Percentiles rank a stretch among this genome's conserved stretches.
Evolutionary conservation across 164 flowering plant species (phyloP).

Genomic region (Sedum album): DNA sequence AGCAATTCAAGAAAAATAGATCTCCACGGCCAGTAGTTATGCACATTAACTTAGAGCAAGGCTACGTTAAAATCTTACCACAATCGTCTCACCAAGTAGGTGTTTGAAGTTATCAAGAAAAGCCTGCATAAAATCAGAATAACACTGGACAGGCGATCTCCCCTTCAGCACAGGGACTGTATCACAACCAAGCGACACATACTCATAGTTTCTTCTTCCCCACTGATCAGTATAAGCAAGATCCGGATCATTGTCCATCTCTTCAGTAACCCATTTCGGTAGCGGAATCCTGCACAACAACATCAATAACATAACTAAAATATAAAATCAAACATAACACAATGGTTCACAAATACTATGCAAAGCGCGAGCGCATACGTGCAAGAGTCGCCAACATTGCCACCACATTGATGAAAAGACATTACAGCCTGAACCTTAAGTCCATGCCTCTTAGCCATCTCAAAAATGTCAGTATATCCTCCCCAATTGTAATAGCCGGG

Average conservation of each 20-base stretch:
- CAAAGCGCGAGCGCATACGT: too few relatives aligned
- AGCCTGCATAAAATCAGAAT: slow-evolving; percentile 81
- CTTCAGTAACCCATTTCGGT: slow-evolving; percentile 86
- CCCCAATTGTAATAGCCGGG: slow-evolving; percentile 96
- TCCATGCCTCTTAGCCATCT: slow-evolving; percentile 80
- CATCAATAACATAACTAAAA: background rate
- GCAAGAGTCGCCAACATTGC: slow-evolving; percentile 95
- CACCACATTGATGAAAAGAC: slow-evolving; percentile 96
- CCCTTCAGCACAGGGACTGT: slow-evolving; percentile 78
- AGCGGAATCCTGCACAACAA: slow-evolving; percentile 60
- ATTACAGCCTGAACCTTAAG: slow-evolving; percentile 95
- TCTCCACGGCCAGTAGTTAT: too few relatives aligned
- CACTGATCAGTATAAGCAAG: slow-evolving; percentile 90
- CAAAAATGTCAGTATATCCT: slow-evolving; percentile 72
- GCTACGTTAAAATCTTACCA: too few relatives aligned
- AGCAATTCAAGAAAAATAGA: too few relatives aligned
- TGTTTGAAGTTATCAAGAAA: slow-evolving; percentile 73
- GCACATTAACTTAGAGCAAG: too few relatives aligned
- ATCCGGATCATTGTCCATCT: slow-evolving; percentile 62
- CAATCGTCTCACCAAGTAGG: slow-evolving; percentile 84
- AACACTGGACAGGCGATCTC: slow-evolving; percentile 77
- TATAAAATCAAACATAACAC: background rate
- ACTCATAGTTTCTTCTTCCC: slow-evolving; percentile 86
- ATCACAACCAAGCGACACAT: slow-evolving; percentile 83
- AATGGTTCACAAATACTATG: too few relatives aligned